phyloP scores from a whole-genome alignment of 345 rosid species.

The Erysimum cheiranthoides region DNA sequence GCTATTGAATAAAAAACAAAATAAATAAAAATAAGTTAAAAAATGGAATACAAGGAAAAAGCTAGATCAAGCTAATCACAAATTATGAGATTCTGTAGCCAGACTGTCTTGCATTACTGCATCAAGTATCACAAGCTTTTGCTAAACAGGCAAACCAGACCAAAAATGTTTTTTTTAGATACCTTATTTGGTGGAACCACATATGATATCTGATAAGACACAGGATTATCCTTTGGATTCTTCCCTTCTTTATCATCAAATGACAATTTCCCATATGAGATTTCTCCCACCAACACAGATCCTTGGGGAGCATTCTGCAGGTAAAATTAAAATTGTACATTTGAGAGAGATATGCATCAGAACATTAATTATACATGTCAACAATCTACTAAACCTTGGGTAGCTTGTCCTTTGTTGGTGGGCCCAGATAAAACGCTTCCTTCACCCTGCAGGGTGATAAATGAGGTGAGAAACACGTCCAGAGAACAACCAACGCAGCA shows the following conservation, averaged over 20 bases:
- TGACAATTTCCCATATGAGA: slow-evolving; percentile 80
- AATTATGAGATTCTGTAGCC: slow-evolving; percentile 19
- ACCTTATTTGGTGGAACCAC: slow-evolving; percentile 95
- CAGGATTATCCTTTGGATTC: slow-evolving; percentile 72
- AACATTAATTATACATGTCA: slow-evolving; percentile 13
- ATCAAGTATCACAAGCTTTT: slow-evolving; percentile 26
- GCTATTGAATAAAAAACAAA: slow-evolving; percentile 51
- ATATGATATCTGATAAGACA: slow-evolving; percentile 66
- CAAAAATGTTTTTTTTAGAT: slow-evolving; percentile 14
- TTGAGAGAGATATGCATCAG: slow-evolving; percentile 26
- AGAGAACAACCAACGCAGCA: slow-evolving; percentile 15
- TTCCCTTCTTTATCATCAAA: slow-evolving; percentile 56
- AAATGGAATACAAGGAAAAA: neutral
- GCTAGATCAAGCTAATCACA: slow-evolving; percentile 17
- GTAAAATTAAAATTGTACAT: slow-evolving; percentile 25
- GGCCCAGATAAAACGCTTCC: slow-evolving; percentile 89
- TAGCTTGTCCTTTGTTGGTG: slow-evolving; percentile 82
- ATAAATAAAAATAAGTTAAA: slow-evolving; percentile 13
- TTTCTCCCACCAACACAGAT: slow-evolving; percentile 75
- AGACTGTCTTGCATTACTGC: slow-evolving; percentile 19
- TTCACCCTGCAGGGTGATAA: slow-evolving; percentile 61
- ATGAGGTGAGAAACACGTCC: slow-evolving; percentile 22
- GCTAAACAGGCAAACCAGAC: slow-evolving; percentile 1
- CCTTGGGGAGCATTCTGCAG: slow-evolving; percentile 85
- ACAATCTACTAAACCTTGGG: slow-evolving; percentile 43